Evolutionary conservation across 2,329 filamentous ascomycete species (phyloP).

Genomic region (Apiospora hydei): DNA sequence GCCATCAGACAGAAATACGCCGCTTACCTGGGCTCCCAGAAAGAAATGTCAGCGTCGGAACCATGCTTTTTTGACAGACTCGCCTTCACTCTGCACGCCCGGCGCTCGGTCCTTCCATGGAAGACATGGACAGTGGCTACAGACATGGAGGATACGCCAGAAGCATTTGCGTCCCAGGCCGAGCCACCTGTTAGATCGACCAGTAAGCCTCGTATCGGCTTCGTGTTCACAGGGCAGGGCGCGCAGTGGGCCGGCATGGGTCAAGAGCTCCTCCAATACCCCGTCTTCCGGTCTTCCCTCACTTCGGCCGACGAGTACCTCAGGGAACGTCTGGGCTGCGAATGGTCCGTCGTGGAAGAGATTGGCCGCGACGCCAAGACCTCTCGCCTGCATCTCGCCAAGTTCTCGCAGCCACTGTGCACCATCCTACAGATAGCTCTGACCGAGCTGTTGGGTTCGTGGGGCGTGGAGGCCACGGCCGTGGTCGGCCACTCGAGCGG

Average conservation of each 20-base stretch:
- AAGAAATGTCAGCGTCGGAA: no score
- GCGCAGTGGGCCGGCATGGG: slow-evolving; percentile 47
- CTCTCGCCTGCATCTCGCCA: slow-evolving; percentile 43
- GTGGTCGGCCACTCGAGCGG: slow-evolving; percentile 46
- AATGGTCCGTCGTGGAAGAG: slow-evolving; percentile 28
- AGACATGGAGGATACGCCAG: background rate
- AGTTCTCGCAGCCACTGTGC: slow-evolving; percentile 41
- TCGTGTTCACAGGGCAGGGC: slow-evolving; percentile 47
- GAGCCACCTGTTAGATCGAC: no score
- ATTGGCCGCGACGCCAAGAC: no score
- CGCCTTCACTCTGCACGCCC: no score
- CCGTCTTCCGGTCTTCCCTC: slow-evolving; percentile 35
- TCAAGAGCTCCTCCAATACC: slow-evolving; percentile 37
- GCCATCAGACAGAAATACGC: no score
- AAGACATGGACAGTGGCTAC: no score
- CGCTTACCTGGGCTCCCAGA: no score
- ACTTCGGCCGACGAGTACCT: slow-evolving; percentile 39
- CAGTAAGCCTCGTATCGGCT: background rate
- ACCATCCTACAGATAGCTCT: slow-evolving; percentile 42
- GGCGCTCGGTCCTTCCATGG: no score
- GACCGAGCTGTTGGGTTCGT: slow-evolving; percentile 36
- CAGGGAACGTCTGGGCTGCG: slow-evolving; percentile 29
- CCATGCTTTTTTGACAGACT: no score
- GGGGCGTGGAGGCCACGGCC: slow-evolving; percentile 34
- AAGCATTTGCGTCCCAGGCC: slow-evolving; percentile 29